A percentile compares a stretch with the other conserved stretches of the same genome.
Conservation (phyloP, 495 filamentous ascomycete species). For the Hypoxylon subgilvum region DNA sequence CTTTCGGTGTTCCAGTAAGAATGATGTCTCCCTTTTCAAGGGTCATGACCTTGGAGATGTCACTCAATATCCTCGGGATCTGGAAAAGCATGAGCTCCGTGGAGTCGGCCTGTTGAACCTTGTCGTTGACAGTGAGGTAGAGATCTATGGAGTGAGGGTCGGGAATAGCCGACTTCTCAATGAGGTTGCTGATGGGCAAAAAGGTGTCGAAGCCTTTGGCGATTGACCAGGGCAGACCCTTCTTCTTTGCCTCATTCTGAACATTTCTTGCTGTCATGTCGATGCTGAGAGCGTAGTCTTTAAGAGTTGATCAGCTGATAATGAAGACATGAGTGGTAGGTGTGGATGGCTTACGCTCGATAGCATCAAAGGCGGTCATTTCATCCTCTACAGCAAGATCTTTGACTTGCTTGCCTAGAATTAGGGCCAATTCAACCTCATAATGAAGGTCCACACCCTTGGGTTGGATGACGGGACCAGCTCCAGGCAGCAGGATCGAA, state of each 20-base stretch:
- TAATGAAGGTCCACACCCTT: conserved; percentile 85
- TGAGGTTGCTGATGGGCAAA: conserved; percentile 78
- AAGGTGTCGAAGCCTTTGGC: conserved; percentile 98
- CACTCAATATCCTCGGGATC: conserved; percentile 83
- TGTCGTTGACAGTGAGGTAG: conserved; percentile 77
- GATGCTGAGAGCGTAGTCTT: conserved; percentile 83
- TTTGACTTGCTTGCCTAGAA: conserved; percentile 78
- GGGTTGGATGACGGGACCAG: conserved; percentile 84
- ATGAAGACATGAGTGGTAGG: neutral
- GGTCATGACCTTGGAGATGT: conserved; percentile 94
- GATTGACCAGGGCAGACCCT: conserved; percentile 95
- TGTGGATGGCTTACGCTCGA: conserved; percentile 55
- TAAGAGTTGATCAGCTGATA: conserved; percentile 7
- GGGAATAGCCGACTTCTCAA: conserved; percentile 76
- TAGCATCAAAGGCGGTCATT: conserved; percentile 65
- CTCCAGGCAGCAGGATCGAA: conserved; percentile 76
- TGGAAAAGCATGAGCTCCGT: conserved; percentile 90
- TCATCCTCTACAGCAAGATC: conserved; percentile 73
- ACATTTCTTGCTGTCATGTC: conserved; percentile 94
- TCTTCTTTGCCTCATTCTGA: conserved; percentile 94
- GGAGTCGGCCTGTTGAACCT: conserved; percentile 78
- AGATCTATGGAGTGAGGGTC: conserved; percentile 89
- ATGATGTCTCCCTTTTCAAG: conserved; percentile 91
- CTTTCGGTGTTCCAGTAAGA: conserved; percentile 95
- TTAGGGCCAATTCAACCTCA: conserved; percentile 89